A percentile compares a stretch with the other conserved stretches of the same genome.
phyloP scores from a whole-genome alignment of 345 rosid genomes.

The Combretum micranthum region DNA sequence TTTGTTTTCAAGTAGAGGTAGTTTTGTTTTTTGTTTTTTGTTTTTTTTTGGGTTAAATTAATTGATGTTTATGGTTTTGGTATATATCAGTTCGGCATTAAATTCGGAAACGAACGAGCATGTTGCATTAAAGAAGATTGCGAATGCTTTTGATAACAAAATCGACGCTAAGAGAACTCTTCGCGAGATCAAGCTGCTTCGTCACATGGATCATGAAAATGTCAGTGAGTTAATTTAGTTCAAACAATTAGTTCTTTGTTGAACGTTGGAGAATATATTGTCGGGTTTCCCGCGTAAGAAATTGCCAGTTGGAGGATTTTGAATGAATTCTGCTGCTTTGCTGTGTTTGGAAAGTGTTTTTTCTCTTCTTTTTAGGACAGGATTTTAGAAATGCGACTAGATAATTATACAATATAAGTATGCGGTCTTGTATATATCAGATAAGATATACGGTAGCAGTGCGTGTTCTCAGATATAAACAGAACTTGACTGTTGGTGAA shows the following conservation, averaged over 20 bases:
- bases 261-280: background rate
- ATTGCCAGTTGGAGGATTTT: no score
- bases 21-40: conserved; percentile 5
- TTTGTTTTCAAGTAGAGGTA: background rate
- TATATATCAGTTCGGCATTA: conserved; percentile 45
- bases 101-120: conserved; percentile 74
- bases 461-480: no score
- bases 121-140: conserved; percentile 85
- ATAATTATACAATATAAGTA: no score
- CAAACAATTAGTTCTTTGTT: background rate
- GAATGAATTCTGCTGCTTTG: no score
- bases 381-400: no score
- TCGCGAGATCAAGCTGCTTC: conserved; percentile 94
- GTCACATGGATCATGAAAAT: conserved; percentile 93
- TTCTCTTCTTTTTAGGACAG: no score
- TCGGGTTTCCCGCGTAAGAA: no score
- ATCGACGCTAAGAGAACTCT: conserved; percentile 91
- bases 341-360: no score
- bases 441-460: no score
- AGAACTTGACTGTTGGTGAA: no score
- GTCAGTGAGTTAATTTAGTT: conserved; percentile 49
- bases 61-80: background rate
- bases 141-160: conserved; percentile 68
- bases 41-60: background rate
- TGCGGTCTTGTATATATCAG: no score